Conservation (phyloP, 2,329 filamentous ascomycete species). For the Aspergillus intermedius region DNA sequence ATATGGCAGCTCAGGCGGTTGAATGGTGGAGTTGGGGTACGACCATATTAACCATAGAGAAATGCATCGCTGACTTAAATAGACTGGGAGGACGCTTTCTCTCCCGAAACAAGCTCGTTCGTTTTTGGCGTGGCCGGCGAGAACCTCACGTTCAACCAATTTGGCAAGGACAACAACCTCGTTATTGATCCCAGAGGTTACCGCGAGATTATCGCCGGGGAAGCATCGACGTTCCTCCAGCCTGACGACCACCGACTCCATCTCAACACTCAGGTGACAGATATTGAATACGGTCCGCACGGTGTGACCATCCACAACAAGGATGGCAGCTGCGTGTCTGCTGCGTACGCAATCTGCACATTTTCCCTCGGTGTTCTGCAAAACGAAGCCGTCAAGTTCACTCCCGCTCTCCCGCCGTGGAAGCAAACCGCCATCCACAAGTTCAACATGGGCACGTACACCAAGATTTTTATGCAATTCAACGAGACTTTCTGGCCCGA, state of each 20-base stretch:
- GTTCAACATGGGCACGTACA: constrained; percentile 65
- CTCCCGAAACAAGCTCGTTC: constrained; percentile 52
- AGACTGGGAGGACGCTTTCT: constrained; percentile 55
- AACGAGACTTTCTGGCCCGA: constrained; percentile 59
- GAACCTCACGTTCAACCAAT: constrained; percentile 59
- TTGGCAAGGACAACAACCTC: constrained; percentile 55
- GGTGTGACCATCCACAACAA: constrained; percentile 50
- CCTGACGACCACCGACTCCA: constrained; percentile 51
- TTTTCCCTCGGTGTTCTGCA: constrained; percentile 65
- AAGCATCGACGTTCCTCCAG: constrained; percentile 53
- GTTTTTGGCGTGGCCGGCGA: constrained; percentile 50
- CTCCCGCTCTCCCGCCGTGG: constrained; percentile 56
- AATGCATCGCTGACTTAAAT: background rate
- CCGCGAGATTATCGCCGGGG: constrained; percentile 50
- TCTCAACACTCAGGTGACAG: constrained; percentile 53
- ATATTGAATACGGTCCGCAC: constrained; percentile 47
- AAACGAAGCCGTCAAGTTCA: constrained; percentile 53
- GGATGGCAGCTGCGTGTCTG: constrained; percentile 52
- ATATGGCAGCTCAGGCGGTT: constrained; percentile 52
- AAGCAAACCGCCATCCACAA: constrained; percentile 58
- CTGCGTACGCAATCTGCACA: constrained; percentile 59
- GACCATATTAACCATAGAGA: constrained; percentile 1
- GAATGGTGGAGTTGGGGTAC: constrained; percentile 53
- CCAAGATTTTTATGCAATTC: constrained; percentile 67
- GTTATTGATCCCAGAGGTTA: constrained; percentile 58